Conservation (phyloP, 169 alveolate genomes). For the Babesia gibsoni region DNA sequence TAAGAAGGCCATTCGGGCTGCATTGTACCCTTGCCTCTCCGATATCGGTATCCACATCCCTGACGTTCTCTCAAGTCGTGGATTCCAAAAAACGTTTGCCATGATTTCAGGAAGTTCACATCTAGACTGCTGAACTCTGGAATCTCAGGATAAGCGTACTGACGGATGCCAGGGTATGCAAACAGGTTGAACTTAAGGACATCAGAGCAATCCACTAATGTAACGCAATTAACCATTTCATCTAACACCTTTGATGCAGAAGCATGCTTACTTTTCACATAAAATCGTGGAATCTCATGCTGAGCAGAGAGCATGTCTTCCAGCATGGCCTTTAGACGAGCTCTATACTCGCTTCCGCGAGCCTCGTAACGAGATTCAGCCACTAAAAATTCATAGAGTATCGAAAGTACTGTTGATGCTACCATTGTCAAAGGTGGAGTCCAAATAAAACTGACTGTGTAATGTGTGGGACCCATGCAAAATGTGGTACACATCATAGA, state of each 20-base stretch:
- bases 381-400: slow-evolving; percentile 54
- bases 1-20: not conserved
- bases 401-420: slow-evolving; percentile 30
- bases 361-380: slow-evolving; percentile 56
- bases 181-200: slow-evolving; percentile 6
- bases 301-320: slow-evolving; percentile 31
- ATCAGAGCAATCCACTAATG: slow-evolving; percentile 35
- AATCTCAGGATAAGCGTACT: slow-evolving; percentile 57
- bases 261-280: not conserved
- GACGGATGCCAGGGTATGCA: slow-evolving; percentile 43
- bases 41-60: not conserved
- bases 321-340: slow-evolving; percentile 30
- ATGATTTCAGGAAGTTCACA: not conserved
- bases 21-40: not conserved
- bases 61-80: slow-evolving; percentile 13
- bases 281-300: not conserved
- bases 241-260: slow-evolving; percentile 1
- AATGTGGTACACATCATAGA: not conserved
- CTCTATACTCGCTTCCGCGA: slow-evolving; percentile 56
- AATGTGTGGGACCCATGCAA: not conserved
- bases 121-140: slow-evolving; percentile 28
- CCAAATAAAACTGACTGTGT: not conserved
- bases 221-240: slow-evolving; percentile 23
- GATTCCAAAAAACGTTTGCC: slow-evolving; percentile 42
- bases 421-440: slow-evolving; percentile 14